These are phyloP conservation scores for Tricholoma furcatifolium DNA, from an alignment of 768 basidiomycete species.

Conservation along the genomic window DNA sequence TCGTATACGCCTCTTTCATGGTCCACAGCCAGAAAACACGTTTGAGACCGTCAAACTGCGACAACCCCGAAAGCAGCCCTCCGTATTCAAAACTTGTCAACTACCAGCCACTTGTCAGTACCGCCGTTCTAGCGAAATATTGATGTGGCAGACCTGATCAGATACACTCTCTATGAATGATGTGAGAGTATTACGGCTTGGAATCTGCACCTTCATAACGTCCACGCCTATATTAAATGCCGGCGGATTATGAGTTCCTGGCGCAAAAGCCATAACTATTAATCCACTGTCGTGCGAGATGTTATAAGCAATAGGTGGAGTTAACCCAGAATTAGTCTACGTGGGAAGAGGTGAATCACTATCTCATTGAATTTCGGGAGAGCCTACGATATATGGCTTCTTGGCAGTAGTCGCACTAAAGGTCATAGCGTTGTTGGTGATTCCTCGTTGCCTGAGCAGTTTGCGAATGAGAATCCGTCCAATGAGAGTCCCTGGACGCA, in stretches of 20 bases:
- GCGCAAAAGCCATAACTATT: conserved; percentile 65
- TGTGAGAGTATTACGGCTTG: conserved; percentile 51
- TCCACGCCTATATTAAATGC: conserved; percentile 74
- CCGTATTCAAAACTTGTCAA: conserved; percentile 42
- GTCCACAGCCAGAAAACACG: conserved; percentile 87
- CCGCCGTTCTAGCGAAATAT: background rate
- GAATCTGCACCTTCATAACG: conserved; percentile 75
- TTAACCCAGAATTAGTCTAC: conserved; percentile 43
- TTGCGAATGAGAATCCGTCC: conserved; percentile 73
- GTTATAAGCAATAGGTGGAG: conserved; percentile 73
- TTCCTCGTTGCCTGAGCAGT: conserved; percentile 57
- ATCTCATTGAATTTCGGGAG: background rate
- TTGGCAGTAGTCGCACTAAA: conserved; percentile 61
- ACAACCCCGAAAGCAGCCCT: conserved; percentile 36
- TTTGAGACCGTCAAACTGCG: conserved; percentile 51
- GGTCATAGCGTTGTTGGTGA: conserved; percentile 42
- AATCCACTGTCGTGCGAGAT: conserved; percentile 78
- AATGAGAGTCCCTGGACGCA: conserved; percentile 62
- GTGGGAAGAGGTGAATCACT: background rate
- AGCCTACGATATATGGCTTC: conserved; percentile 75
- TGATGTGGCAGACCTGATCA: conserved; percentile 51
- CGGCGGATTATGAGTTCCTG: conserved; percentile 39
- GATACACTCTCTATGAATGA: conserved; percentile 64
- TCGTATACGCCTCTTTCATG: conserved; percentile 89
- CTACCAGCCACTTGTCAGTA: conserved; percentile 24